Evolutionary conservation across 352 stramenopile genomes (phyloP).

Genomic region (Chrysophaeum taylorii): DNA sequence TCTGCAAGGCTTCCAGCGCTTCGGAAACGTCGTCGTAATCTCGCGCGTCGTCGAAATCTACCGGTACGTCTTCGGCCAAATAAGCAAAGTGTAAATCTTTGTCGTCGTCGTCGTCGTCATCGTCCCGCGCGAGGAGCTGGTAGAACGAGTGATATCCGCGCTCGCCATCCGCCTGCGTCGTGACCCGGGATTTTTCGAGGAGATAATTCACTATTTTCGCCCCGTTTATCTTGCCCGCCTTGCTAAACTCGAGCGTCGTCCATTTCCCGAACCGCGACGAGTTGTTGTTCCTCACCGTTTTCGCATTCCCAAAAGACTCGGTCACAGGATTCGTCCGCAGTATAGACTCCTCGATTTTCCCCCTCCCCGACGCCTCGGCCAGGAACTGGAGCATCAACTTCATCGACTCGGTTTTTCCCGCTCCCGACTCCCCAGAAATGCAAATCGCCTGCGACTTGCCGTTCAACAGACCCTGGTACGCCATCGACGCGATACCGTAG

Average conservation of each 20-base stretch:
- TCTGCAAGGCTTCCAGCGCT: too few species aligned
- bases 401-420: conserved; percentile 89
- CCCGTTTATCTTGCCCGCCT: conserved; percentile 39
- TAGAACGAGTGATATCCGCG: conserved; percentile 97
- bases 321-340: conserved; percentile 94
- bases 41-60: conserved; percentile 25
- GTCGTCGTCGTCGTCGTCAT: conserved; percentile 26
- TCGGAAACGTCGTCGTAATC: conserved; percentile 23
- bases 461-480: conserved; percentile 55
- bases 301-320: conserved; percentile 94
- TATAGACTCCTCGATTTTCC: too few species aligned
- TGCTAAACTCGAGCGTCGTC: conserved; percentile 56
- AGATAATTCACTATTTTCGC: conserved; percentile 80
- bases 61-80: too few species aligned
- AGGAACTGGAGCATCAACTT: conserved; percentile 92
- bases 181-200: conserved; percentile 87
- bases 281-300: conserved; percentile 60
- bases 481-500: conserved; percentile 68
- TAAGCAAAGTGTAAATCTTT: too few species aligned
- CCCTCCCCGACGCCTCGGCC: conserved; percentile 51
- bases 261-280: conserved; percentile 60
- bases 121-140: conserved; percentile 56
- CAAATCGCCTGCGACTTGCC: conserved; percentile 45
- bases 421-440: conserved; percentile 64
- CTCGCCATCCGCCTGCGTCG: conserved; percentile 83